Base-by-base conservation (phyloP, 2,329 filamentous ascomycete species). In the Fusarium heterosporum region DNA sequence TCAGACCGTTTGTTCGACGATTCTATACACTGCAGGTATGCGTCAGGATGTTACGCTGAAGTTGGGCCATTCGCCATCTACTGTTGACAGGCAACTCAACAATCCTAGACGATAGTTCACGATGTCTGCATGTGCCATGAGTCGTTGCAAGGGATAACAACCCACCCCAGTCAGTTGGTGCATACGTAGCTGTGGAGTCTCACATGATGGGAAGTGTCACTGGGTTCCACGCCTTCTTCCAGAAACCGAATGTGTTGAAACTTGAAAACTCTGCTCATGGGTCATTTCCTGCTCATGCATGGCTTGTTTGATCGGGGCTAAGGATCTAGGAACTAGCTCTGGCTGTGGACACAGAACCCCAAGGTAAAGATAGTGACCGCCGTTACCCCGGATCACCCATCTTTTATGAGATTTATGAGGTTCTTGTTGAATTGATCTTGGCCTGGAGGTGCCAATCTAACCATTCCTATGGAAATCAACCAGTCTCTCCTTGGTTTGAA, bases 191-290 rank as follows among this genome's bases (percentile, higher is more conserved):
- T 19, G 61, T 66, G 60, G 61, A 45, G 51, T 47, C 64, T 62
- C 65, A 55, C 64, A 66, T 59, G 64, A 65, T 68, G 41, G 30
- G 36, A 64, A 46, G 40, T 14, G 45, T 60, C 22, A 22, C 22
- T 64, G 51, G 51, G 19, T 68, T 68, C 61, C 55, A 62, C 42
- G 29, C 43, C 30, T 42, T 53, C 34, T 68, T 68, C 65, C 64
- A 66, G 64, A 68, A 68, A 47, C 64, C 22, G 22, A 32, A 60
- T 55, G 29, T 61, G 42, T 32, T 61, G 60, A 68, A 68, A 68
- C 68, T 32, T 61, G 60, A 68, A 68, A 68, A 68, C 36, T 68
- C 65, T 68, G 55, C 61, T 50, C 40, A 22, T 50, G 17, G 50
- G 48, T 68, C 54, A 64, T 53, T 61, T 64, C 59, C 54, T 64